Conservation (phyloP, 23 red algal genomes). For the Gracilaria vermiculophylla region DNA sequence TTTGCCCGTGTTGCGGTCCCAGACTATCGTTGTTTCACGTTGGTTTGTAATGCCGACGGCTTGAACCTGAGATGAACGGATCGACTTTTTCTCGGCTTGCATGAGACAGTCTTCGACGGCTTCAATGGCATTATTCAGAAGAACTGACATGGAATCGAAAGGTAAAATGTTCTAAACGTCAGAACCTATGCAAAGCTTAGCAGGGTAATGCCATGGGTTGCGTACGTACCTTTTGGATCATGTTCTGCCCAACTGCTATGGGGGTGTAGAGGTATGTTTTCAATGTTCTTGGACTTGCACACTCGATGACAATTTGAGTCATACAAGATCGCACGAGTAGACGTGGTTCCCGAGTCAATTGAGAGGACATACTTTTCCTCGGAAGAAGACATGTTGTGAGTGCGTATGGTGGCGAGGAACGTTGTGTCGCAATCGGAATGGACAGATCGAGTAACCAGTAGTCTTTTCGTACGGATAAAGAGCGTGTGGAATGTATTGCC, state of each 20-base stretch:
- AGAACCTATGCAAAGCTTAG: not conserved
- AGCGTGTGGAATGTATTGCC: too few species aligned
- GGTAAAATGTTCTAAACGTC: too few species aligned
- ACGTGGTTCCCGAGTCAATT: conserved; percentile 91
- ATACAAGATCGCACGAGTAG: conserved; percentile 86
- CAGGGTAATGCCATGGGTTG: not conserved
- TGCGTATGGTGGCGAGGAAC: too few species aligned
- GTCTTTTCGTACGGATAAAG: too few species aligned
- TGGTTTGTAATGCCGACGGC: conserved; percentile 92
- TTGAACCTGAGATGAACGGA: conserved; percentile 38
- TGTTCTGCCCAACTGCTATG: conserved; percentile 89
- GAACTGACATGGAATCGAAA: conserved; percentile 14
- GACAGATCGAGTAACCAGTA: too few species aligned
- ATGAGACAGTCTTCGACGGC: conserved; percentile 60
- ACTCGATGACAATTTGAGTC: conserved; percentile 40
- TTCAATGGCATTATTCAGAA: conserved; percentile 49
- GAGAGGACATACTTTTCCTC: conserved; percentile 40
- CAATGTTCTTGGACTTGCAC: conserved; percentile 47
- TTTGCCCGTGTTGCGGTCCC: conserved; percentile 76
- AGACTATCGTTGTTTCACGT: conserved; percentile 87
- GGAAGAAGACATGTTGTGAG: not conserved
- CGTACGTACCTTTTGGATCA: conserved; percentile 66
- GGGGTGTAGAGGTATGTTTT: conserved; percentile 52
- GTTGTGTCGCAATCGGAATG: too few species aligned
- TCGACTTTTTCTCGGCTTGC: not conserved